Evolutionary conservation across 1,284 basidiomycete genomes (phyloP).

Genomic region (Heterobasidion occidentale): DNA sequence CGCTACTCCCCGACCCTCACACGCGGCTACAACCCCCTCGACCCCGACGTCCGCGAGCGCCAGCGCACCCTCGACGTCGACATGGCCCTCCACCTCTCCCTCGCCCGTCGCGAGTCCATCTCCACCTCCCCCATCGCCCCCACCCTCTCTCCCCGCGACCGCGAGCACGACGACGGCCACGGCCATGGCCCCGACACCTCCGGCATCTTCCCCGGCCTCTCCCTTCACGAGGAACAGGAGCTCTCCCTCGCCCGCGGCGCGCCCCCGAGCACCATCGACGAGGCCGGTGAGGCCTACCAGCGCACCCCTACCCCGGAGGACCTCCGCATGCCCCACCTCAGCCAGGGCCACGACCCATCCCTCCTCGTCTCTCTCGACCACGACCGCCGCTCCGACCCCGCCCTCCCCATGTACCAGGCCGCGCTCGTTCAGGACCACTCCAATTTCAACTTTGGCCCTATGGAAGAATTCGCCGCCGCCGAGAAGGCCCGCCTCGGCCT

Average conservation of each 20-base stretch:
- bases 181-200: slow-evolving; percentile 7
- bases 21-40: slow-evolving; percentile 57
- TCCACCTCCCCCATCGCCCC: slow-evolving; percentile 22
- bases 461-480: slow-evolving; percentile 75
- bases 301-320: slow-evolving; percentile 4
- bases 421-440: slow-evolving; percentile 30
- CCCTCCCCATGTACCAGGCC: slow-evolving; percentile 57
- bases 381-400: slow-evolving; percentile 21
- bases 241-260: slow-evolving; percentile 32
- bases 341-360: slow-evolving; percentile 38
- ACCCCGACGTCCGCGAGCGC: slow-evolving; percentile 65
- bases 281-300: slow-evolving; percentile 10
- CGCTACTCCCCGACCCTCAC: slow-evolving; percentile 58
- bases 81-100: slow-evolving; percentile 76
- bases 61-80: slow-evolving; percentile 83
- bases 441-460: slow-evolving; percentile 65
- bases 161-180: slow-evolving; percentile 12
- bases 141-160: slow-evolving; percentile 12
- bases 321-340: slow-evolving; percentile 21
- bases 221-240: slow-evolving; percentile 37
- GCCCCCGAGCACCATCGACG: neutral
- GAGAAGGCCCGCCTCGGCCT: slow-evolving; percentile 62
- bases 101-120: slow-evolving; percentile 63
- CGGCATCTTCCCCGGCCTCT: slow-evolving; percentile 29
- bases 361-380: slow-evolving; percentile 28